Conservation (phyloP, 192 early-diverging fungal genomes). For the Backusella liffmaniae region DNA sequence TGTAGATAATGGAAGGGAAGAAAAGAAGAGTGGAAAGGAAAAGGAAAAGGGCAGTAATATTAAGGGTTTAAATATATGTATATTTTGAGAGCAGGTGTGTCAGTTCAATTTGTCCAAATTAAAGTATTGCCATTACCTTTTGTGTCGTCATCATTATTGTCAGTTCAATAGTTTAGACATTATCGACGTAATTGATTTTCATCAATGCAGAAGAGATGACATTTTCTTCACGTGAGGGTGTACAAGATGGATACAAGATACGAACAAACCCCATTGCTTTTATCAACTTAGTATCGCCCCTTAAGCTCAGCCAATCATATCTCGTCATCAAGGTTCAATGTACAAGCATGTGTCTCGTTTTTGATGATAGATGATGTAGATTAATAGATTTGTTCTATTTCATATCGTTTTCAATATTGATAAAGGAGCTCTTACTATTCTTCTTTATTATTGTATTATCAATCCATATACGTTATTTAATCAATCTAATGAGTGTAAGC, state of each 20-base stretch:
- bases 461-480: too few species aligned
- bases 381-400: too few species aligned
- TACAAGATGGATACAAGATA: not conserved
- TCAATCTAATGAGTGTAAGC: too few species aligned
- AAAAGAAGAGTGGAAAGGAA: not conserved
- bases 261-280: not conserved
- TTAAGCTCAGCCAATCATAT: not conserved
- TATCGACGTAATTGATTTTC: constrained; percentile 2
- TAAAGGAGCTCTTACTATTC: too few species aligned
- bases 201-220: not conserved
- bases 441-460: too few species aligned
- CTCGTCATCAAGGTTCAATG: not conserved
- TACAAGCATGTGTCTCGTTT: too few species aligned
- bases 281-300: not conserved
- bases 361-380: too few species aligned
- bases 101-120: not conserved
- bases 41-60: too few species aligned
- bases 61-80: too few species aligned
- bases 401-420: too few species aligned
- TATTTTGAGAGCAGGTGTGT: not conserved
- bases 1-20: not conserved
- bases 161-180: not conserved
- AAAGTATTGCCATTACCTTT: not conserved
- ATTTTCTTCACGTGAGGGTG: not conserved
- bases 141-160: not conserved